Conservation (phyloP, 2,329 filamentous ascomycete species). For the Aureobasidium uvarum region DNA sequence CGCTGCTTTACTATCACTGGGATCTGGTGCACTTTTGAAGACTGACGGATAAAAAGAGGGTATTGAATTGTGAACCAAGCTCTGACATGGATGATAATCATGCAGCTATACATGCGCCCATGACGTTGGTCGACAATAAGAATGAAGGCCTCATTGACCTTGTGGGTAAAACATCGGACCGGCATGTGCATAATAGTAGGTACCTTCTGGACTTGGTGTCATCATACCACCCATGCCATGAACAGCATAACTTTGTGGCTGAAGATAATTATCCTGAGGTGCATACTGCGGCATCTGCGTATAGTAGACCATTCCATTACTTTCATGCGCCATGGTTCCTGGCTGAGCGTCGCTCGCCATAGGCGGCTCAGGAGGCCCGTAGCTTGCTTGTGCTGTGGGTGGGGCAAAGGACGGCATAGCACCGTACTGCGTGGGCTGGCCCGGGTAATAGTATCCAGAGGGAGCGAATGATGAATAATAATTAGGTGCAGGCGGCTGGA, state of each 20-base stretch:
- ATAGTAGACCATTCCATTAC: slow-evolving; percentile 95
- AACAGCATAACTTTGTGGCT: slow-evolving; percentile 52
- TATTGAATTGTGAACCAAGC: not conserved
- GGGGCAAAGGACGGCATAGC: slow-evolving; percentile 36
- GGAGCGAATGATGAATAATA: slow-evolving; percentile 60
- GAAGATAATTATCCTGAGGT: slow-evolving; percentile 37
- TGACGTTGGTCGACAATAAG: not conserved
- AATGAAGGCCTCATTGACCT: not conserved
- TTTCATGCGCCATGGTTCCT: slow-evolving; percentile 73
- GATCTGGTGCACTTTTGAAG: not conserved
- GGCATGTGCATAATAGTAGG: slow-evolving; percentile 55
- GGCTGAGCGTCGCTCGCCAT: slow-evolving; percentile 44
- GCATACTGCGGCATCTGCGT: slow-evolving; percentile 39
- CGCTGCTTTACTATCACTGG: not conserved
- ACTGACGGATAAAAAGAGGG: not conserved
- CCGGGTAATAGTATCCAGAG: slow-evolving; percentile 68
- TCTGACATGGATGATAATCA: not conserved
- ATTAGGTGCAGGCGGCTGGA: slow-evolving; percentile 65
- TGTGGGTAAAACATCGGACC: slow-evolving; percentile 58
- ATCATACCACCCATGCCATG: slow-evolving; percentile 77
- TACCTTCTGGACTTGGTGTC: slow-evolving; percentile 56
- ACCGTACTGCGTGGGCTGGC: slow-evolving; percentile 32
- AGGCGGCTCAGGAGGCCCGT: slow-evolving; percentile 26
- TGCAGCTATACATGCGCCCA: not conserved
- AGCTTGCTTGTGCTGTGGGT: slow-evolving; percentile 39